These are phyloP conservation scores for Zychaea mexicana DNA, from an alignment of 371 early-diverging fungal species.

Conservation along the genomic window DNA sequence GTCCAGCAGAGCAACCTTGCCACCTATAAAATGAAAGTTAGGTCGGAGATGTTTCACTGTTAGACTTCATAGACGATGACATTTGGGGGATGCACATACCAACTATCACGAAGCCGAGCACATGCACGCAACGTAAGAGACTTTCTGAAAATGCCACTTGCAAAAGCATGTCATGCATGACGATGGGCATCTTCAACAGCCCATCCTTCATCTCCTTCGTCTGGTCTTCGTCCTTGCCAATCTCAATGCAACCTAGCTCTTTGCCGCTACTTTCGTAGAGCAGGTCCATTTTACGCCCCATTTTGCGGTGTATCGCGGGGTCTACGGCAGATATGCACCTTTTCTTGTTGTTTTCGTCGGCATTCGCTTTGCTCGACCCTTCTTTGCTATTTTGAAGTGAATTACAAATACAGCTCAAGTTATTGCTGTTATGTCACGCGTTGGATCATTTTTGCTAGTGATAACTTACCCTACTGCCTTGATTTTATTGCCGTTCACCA, in stretches of 20 bases:
- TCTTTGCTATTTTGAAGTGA: constrained; percentile 13
- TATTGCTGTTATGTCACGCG: too few relatives aligned
- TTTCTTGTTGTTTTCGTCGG: constrained; percentile 7
- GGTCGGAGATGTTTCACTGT: too few relatives aligned
- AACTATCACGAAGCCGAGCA: background rate
- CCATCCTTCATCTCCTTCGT: constrained; percentile 10
- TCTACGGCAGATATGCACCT: constrained; percentile 10
- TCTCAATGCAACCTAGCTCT: constrained; percentile 12
- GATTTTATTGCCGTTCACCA: background rate
- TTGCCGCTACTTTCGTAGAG: background rate
- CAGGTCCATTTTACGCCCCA: constrained; percentile 11
- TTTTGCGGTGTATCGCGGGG: background rate
- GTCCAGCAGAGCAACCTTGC: too few relatives aligned
- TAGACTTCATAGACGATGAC: too few relatives aligned
- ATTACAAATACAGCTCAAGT: background rate
- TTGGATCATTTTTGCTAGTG: background rate
- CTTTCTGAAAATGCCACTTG: background rate
- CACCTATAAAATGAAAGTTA: too few relatives aligned
- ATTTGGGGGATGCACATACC: too few relatives aligned
- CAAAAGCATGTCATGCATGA: constrained; percentile 11
- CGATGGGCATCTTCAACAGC: constrained; percentile 5
- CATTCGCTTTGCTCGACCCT: constrained; percentile 11
- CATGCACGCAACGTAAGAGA: background rate
- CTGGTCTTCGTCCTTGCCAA: background rate
- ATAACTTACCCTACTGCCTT: background rate